Conservation (phyloP, 805 yeast genomes). For the Candida pseudoglaebosa region DNA sequence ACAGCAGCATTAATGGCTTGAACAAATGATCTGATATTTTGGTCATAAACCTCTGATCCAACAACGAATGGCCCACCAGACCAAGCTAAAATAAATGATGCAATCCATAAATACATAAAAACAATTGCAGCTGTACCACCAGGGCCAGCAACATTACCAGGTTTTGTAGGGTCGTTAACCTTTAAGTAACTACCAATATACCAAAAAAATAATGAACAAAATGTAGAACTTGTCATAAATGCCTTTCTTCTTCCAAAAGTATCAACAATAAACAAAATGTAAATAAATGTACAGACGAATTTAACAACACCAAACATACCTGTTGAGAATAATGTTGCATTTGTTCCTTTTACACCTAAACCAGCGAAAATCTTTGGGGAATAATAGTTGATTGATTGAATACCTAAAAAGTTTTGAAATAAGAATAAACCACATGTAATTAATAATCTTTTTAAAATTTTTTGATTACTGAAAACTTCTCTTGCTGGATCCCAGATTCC, state of each 20-base stretch:
- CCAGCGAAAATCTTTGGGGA: slow-evolving; percentile 33
- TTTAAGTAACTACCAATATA: slow-evolving; percentile 36
- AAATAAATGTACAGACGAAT: slow-evolving; percentile 30
- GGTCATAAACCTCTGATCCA: slow-evolving; percentile 38
- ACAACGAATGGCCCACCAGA: slow-evolving; percentile 40
- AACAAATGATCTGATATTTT: slow-evolving; percentile 36
- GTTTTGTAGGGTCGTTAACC: slow-evolving; percentile 29
- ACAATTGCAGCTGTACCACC: slow-evolving; percentile 38
- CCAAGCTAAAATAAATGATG: slow-evolving; percentile 38
- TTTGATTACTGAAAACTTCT: slow-evolving; percentile 24
- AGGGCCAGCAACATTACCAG: slow-evolving; percentile 31
- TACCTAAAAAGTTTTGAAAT: slow-evolving; percentile 38
- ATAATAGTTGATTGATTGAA: slow-evolving; percentile 37
- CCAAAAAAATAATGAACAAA: slow-evolving; percentile 36
- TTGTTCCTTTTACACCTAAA: slow-evolving; percentile 36
- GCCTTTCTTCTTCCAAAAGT: slow-evolving; percentile 33
- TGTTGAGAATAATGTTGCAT: slow-evolving; percentile 34
- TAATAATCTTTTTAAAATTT: slow-evolving; percentile 24
- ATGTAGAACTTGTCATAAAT: slow-evolving; percentile 31
- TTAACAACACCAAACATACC: slow-evolving; percentile 40
- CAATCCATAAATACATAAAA: slow-evolving; percentile 41
- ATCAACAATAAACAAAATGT: slow-evolving; percentile 33
- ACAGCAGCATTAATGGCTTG: slow-evolving; percentile 40
- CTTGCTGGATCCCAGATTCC: slow-evolving; percentile 31
- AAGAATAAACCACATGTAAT: slow-evolving; percentile 31